Evolutionary conservation across 2,329 filamentous ascomycete genomes (phyloP), one percentile per base, ranked within the genome.

Genomic region (Aureobasidium sp.): DNA sequence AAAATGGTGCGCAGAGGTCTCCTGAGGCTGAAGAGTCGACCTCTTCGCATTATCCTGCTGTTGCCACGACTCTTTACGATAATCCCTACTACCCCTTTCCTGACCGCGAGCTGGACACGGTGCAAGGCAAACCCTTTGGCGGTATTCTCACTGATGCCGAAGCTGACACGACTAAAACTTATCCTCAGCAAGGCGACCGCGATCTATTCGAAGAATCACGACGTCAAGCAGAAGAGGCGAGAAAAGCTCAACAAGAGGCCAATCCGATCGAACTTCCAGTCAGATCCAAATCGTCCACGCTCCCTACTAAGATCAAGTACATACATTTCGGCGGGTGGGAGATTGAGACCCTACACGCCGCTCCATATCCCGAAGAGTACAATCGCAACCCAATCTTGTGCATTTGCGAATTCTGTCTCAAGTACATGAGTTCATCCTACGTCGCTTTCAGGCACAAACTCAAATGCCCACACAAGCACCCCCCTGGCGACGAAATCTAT

Each of bases 401-500:
- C 70, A 97, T 98, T 58, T 98, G 93, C 76, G 94, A 98, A 69
- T 98, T 97, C 69, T 98, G 93, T 67, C 77, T 98, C 56, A 98
- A 97, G 71, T 98, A 98, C 73, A 96, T 98, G 90, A 95, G 94
- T 69, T 97, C 93, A 16, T 91, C 96, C 67, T 97, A 95, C 63
- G 93, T 98, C 24, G 91, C 93, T 12, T 97, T 91, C 89, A 82
- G 93, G 50, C 93, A 98, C 71, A 97, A 97, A 70, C 70, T 78
- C 62, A 98, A 98, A 73, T 98, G 93, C 62, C 87, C 89, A 5
- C 90, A 90, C 30, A 97, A 97, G 68, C 90, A 97, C 64, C 94
- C 93, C 3, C 94, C 94, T 0, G 93, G 93, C 21, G 93, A 98
- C 64, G 93, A 98, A 67, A 97, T 98, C 45, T 98, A 98, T 66